Evolutionary conservation across 768 basidiomycete genomes (phyloP).

Genomic region (Leccinum subgranulosum): DNA sequence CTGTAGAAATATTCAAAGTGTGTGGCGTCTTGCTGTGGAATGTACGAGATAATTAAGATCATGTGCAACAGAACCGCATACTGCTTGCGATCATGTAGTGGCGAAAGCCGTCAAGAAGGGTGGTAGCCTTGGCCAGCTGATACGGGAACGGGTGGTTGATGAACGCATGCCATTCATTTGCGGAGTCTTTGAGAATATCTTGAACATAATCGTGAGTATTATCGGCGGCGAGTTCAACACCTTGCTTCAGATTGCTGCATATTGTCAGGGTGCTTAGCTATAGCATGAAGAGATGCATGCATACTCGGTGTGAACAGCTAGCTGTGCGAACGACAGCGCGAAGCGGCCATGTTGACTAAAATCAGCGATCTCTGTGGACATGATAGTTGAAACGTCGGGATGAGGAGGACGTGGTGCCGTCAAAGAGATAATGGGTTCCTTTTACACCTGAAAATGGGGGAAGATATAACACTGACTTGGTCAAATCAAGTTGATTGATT

Average conservation of each 20-base stretch:
- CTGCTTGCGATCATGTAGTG: conserved; percentile 6
- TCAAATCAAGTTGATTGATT: not conserved
- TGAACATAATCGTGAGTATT: not conserved
- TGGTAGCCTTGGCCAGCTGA: not conserved
- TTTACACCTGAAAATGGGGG: not conserved
- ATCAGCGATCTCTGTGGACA: not conserved
- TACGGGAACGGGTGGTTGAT: not conserved
- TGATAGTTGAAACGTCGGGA: not conserved
- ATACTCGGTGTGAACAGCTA: not conserved
- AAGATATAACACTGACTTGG: not conserved
- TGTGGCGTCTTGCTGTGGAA: conserved; percentile 2
- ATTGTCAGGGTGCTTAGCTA: not conserved
- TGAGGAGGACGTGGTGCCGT: not conserved
- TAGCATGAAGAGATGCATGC: not conserved
- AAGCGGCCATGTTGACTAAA: not conserved
- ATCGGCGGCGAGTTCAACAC: not conserved
- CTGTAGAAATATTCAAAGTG: conserved; percentile 7
- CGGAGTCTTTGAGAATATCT: not conserved
- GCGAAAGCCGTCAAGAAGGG: conserved; percentile 1
- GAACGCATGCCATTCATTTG: not conserved
- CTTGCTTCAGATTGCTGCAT: not conserved
- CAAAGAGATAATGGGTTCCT: too few relatives aligned
- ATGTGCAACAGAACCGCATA: not conserved
- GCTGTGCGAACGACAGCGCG: not conserved
- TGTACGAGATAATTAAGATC: not conserved